Base-by-base conservation (phyloP, 352 stramenopile genomes). In the Phytophthora lateralis region DNA sequence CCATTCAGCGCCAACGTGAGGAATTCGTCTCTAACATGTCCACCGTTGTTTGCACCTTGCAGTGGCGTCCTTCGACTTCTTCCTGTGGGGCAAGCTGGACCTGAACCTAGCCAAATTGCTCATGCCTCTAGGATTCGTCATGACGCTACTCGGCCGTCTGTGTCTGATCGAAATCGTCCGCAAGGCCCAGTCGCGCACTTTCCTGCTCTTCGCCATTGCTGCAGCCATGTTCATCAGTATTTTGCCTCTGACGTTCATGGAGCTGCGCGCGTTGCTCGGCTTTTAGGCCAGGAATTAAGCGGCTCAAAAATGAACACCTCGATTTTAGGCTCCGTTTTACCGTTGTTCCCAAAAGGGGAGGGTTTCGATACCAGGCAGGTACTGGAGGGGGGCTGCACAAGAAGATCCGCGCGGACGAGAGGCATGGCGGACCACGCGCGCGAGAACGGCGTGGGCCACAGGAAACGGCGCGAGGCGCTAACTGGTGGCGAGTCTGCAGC, bases 51-150 rank as follows among this genome's bases (percentile, higher is more conserved):
- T 43, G 41, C 38, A n/a, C 18, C 2, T 46, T 55, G 26, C 38
- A 80, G 72, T 77, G 65, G 50, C 69, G 21, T 70, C 65, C 12
- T 75, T 80, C 44, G 52, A 78, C 51, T 80, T 74, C 66, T 69
- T 76, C 38, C 58, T 80, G 20, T 78, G 69, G 72, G 72, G 72
- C 26, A 76, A 78, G 29, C 45, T 80, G 46, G 53, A 67, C 48
- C 32, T 78, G 49, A 56, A 63, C 6, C 38, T 69, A 35, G 72
- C 66, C 42, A 68, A 65, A 35, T 11, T 71, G 0, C 38, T 69
- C 27, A 53, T 78, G 45, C 72, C 69, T 18, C 20, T 80, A 4
- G 69, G 72, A 26, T 66, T 76, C 17, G 9, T 74, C 24, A 66
- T 74, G 65, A 78, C 72, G 39, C 41, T 80, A 0, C 34, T 80